Conservation (phyloP, 495 filamentous ascomycete genomes). For the Podospora bellae-mahoneyi region DNA sequence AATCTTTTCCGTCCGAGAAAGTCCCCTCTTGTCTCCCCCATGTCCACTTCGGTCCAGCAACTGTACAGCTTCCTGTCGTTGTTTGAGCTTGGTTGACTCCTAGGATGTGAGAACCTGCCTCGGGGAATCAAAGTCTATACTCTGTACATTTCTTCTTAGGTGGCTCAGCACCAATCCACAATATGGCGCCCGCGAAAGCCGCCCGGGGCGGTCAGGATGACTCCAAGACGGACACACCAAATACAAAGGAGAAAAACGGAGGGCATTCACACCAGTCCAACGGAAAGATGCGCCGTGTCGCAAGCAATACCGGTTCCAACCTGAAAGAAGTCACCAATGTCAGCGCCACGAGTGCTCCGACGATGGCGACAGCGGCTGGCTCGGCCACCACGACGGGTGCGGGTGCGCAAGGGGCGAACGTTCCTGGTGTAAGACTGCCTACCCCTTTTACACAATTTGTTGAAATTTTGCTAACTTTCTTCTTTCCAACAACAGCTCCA, state of each 20-base stretch:
- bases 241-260: slow-evolving; percentile 44
- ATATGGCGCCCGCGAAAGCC: slow-evolving; percentile 38
- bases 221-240: slow-evolving; percentile 43
- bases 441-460: neutral
- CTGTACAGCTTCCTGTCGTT: slow-evolving; percentile 7
- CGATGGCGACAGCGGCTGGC: slow-evolving; percentile 21
- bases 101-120: slow-evolving; percentile 21
- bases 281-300: slow-evolving; percentile 46
- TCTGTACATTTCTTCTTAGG: neutral
- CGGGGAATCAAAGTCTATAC: neutral
- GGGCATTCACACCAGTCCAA: slow-evolving; percentile 37
- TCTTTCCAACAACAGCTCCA: slow-evolving; percentile 53
- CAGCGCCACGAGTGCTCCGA: slow-evolving; percentile 28
- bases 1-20: slow-evolving; percentile 25
- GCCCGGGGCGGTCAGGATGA: slow-evolving; percentile 42
- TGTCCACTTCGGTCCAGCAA: slow-evolving; percentile 20
- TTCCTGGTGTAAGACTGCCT: slow-evolving; percentile 31
- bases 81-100: slow-evolving; percentile 1
- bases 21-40: slow-evolving; percentile 20
- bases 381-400: slow-evolving; percentile 11
- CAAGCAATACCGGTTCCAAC: slow-evolving; percentile 45
- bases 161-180: slow-evolving; percentile 5
- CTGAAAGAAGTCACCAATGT: slow-evolving; percentile 41
- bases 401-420: slow-evolving; percentile 23
- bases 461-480: slow-evolving; percentile 20